Evolutionary conservation across 1,284 basidiomycete species (phyloP).

Genomic region (Marasmius sp.): DNA sequence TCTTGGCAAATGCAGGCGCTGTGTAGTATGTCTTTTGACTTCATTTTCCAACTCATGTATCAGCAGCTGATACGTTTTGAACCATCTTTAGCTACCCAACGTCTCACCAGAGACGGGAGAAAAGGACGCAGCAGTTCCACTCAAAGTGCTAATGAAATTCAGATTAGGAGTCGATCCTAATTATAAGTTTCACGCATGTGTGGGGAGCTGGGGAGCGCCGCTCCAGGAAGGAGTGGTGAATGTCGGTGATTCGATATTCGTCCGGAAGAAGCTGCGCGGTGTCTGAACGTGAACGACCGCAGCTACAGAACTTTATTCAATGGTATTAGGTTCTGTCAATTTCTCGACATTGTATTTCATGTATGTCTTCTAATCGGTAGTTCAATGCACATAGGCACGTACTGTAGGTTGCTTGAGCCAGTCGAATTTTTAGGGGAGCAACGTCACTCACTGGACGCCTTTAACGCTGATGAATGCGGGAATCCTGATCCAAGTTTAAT

Average conservation of each 20-base stretch:
- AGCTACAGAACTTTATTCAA: too few species aligned
- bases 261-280: conserved; percentile 9
- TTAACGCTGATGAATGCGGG: too few species aligned
- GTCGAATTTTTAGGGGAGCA: too few species aligned
- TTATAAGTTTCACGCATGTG: conserved; percentile 48
- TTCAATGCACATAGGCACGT: too few species aligned
- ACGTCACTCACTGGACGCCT: too few species aligned
- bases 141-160: conserved; percentile 69
- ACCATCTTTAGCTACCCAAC: conserved; percentile 59
- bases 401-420: too few species aligned
- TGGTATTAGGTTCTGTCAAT: too few species aligned
- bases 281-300: neutral
- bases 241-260: conserved; percentile 13
- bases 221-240: conserved; percentile 9
- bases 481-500: neutral
- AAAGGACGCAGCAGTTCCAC: conserved; percentile 68
- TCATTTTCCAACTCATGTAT: neutral
- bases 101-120: conserved; percentile 61
- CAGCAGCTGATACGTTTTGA: neutral
- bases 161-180: conserved; percentile 52
- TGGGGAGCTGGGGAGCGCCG: conserved; percentile 42
- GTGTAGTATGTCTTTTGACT: neutral
- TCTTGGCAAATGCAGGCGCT: neutral
- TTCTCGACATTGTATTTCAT: too few species aligned
- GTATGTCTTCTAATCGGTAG: too few species aligned